A percentile compares a stretch with the other conserved stretches of the same genome.
These are phyloP conservation scores for Pythium sukuiense DNA, from an alignment of 352 stramenopile genomes.

Conservation along the genomic window DNA sequence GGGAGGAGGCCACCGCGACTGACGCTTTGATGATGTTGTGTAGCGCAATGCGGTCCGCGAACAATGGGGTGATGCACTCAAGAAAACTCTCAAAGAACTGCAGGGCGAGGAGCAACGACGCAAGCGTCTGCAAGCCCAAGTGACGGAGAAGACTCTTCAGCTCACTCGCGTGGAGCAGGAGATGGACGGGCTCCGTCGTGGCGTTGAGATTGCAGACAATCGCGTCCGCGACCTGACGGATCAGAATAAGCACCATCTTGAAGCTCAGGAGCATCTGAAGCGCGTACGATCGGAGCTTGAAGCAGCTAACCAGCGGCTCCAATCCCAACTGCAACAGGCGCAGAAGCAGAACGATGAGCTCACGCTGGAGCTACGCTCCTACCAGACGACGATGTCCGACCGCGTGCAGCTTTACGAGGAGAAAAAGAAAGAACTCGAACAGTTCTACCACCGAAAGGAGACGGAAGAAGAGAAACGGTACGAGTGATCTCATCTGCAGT, in stretches of 20 bases:
- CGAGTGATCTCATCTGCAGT: neutral
- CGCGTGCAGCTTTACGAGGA: constrained; percentile 59
- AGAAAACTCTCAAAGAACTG: constrained; percentile 1
- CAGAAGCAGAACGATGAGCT: constrained; percentile 62
- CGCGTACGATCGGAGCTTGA: constrained; percentile 24
- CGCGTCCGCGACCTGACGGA: constrained; percentile 13
- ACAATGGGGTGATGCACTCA: neutral
- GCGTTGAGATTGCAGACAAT: constrained; percentile 13
- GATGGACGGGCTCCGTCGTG: constrained; percentile 33
- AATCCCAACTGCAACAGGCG: constrained; percentile 51
- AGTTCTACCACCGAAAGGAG: constrained; percentile 61
- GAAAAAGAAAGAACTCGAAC: constrained; percentile 63
- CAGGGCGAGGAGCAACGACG: neutral
- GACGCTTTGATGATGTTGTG: neutral
- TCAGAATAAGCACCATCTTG: constrained; percentile 31
- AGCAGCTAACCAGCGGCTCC: constrained; percentile 37
- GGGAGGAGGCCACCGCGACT: neutral
- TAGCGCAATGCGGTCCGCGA: neutral
- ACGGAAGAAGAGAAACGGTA: constrained; percentile 51
- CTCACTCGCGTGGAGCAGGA: constrained; percentile 29
- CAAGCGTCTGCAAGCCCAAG: constrained; percentile 12
- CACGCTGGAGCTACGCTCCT: constrained; percentile 53
- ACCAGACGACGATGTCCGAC: constrained; percentile 47
- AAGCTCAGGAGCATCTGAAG: constrained; percentile 33
- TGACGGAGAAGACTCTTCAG: constrained; percentile 17